A percentile compares a stretch with the other conserved stretches of the same genome.
Conservation (phyloP, 1,284 basidiomycete genomes). For the Wolfiporia cocos region DNA sequence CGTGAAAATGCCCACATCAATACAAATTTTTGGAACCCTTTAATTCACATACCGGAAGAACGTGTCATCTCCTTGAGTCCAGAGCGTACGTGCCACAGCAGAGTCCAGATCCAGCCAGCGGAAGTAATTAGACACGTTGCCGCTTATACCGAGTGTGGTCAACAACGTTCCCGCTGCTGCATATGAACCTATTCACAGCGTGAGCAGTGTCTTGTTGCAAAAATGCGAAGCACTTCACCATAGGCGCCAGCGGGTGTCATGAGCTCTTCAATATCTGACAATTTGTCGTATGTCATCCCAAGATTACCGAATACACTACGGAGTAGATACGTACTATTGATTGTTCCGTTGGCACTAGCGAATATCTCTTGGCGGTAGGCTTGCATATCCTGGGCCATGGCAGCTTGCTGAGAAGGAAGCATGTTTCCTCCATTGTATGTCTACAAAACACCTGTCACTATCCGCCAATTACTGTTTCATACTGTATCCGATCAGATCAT, state of each 20-base stretch:
- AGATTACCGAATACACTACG: neutral
- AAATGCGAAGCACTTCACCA: constrained; percentile 31
- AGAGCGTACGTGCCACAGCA: constrained; percentile 48
- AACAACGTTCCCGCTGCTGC: constrained; percentile 59
- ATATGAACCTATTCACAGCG: constrained; percentile 49
- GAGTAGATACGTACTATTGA: constrained; percentile 38
- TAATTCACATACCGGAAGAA: constrained; percentile 43
- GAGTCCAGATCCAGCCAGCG: constrained; percentile 68
- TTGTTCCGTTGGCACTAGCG: constrained; percentile 49
- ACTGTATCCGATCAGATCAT: too few relatives aligned
- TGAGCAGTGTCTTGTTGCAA: neutral
- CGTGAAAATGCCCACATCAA: neutral
- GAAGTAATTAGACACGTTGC: constrained; percentile 40
- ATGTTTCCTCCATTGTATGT: constrained; percentile 71
- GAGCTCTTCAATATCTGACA: constrained; percentile 47
- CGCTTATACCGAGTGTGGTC: constrained; percentile 39
- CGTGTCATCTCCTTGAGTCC: constrained; percentile 43
- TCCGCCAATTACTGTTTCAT: neutral
- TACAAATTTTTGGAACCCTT: too few relatives aligned
- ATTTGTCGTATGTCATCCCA: constrained; percentile 2
- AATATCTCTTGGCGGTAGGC: constrained; percentile 53
- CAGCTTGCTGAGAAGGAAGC: constrained; percentile 34
- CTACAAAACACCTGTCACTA: constrained; percentile 23
- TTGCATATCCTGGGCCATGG: constrained; percentile 45
- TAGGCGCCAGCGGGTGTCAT: constrained; percentile 53